A percentile compares a stretch with the other conserved stretches of the same genome.
Evolutionary conservation across 345 rosid genomes (phyloP).

Genomic region (Brassica cretica): DNA sequence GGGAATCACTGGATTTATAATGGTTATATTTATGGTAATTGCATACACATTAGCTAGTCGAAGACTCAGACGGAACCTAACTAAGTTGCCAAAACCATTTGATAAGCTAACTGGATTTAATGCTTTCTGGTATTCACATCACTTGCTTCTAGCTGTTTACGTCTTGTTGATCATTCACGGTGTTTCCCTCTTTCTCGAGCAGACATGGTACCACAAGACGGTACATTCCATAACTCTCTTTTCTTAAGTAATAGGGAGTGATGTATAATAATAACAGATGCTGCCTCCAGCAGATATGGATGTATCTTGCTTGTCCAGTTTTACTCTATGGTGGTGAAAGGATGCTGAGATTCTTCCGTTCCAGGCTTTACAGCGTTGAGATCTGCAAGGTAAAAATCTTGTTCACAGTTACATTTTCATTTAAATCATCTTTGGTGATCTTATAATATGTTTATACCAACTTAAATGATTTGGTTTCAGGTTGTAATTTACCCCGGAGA

Average conservation of each 20-base stretch:
- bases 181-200: conserved; percentile 63
- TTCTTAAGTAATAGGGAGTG: not conserved
- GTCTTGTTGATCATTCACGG: conserved; percentile 76
- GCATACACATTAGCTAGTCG: conserved; percentile 85
- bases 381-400: conserved; percentile 58
- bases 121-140: conserved; percentile 99
- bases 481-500: conserved; percentile 41
- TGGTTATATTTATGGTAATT: conserved; percentile 70
- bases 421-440: not conserved
- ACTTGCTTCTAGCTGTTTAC: conserved; percentile 72
- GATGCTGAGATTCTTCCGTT: conserved; percentile 81
- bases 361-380: conserved; percentile 73
- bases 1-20: conserved; percentile 81
- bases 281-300: conserved; percentile 69
- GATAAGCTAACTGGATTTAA: conserved; percentile 92
- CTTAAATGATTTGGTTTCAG: conserved; percentile 15
- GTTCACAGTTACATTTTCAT: not conserved
- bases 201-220: conserved; percentile 79
- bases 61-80: conserved; percentile 70
- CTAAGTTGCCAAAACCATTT: conserved; percentile 84
- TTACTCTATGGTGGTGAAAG: conserved; percentile 82
- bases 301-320: conserved; percentile 88
- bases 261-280: conserved; percentile 3
- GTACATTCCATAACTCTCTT: conserved; percentile 41
- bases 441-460: not conserved